phyloP scores from a whole-genome alignment of 441 rosid species.

The Brassica hybrid region DNA sequence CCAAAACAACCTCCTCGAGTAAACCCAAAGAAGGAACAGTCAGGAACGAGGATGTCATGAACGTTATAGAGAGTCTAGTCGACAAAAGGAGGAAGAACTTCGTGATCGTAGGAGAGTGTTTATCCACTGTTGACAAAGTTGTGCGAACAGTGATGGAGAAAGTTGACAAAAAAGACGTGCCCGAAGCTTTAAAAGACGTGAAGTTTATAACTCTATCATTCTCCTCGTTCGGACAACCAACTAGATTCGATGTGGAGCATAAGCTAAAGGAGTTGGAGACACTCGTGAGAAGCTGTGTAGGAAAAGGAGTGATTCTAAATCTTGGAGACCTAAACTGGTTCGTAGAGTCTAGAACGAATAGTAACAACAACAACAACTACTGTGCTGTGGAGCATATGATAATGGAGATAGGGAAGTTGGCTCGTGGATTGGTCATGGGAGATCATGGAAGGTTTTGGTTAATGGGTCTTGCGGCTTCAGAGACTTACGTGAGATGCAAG shows the following conservation, averaged over 20 bases:
- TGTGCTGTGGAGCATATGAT: slow-evolving; percentile 68
- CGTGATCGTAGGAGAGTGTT: slow-evolving; percentile 67
- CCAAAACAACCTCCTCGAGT: slow-evolving; percentile 46
- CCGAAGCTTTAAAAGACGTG: slow-evolving; percentile 54
- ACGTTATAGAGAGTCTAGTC: slow-evolving; percentile 58
- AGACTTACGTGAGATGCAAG: slow-evolving; percentile 69
- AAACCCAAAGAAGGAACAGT: slow-evolving; percentile 53
- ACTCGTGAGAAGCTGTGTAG: slow-evolving; percentile 46
- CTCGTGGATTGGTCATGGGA: slow-evolving; percentile 46
- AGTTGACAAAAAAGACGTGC: slow-evolving; percentile 62
- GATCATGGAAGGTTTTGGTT: slow-evolving; percentile 64
- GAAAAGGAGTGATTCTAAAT: slow-evolving; percentile 53
- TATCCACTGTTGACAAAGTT: slow-evolving; percentile 51
- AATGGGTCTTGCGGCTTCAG: slow-evolving; percentile 67
- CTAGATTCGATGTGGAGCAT: slow-evolving; percentile 54
- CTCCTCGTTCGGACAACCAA: slow-evolving; percentile 54
- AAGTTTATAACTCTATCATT: slow-evolving; percentile 56
- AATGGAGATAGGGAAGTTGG: slow-evolving; percentile 62
- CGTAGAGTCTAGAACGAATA: slow-evolving; percentile 51
- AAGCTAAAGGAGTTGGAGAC: slow-evolving; percentile 57
- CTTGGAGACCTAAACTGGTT: slow-evolving; percentile 71
- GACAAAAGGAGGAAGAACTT: slow-evolving; percentile 50
- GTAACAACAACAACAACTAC: slow-evolving; percentile 24
- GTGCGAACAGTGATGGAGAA: slow-evolving; percentile 54
- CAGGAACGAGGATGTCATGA: slow-evolving; percentile 60